Base-by-base conservation (phyloP, 768 basidiomycete genomes). In the Rhodosporidiobolus odoratus region DNA sequence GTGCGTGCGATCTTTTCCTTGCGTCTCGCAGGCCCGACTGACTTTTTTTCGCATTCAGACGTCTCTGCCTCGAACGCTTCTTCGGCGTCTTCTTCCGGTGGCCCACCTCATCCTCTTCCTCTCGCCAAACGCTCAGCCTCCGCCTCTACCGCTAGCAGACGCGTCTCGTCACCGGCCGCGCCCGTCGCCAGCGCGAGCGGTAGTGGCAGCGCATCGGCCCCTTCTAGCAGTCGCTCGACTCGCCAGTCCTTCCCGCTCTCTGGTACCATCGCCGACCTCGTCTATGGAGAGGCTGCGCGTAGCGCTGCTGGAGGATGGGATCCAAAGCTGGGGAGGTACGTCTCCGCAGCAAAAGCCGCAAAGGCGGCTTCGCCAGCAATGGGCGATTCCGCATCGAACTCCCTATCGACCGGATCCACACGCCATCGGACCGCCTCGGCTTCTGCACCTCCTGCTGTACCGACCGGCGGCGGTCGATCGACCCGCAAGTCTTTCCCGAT, bases 251-350 rank as follows among this genome's bases (percentile, higher is more conserved):
- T 53, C 30, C 68, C 68, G 6, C 59, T 69, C 41, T 35, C 58
- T 8, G 40, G 35, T 19, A 41, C 21, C 1, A 17, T 69, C 48
- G 32, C 52, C 3, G 62, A 69, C 40, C 62, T 69, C 40, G 68
- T 69, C 25, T 65, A 69, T 37, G 41, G 38, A 6, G 15, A 30
- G 40, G n/a, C n/a, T n/a, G n/a, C n/a, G n/a, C n/a, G n/a, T n/a
- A n/a, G n/a, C n/a, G 68, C 58, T 3, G 9, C 45, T 9, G 68
- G 68, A 7, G 68, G 68, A 15, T 69, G 68, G 68, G 62, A 65
- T 52, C 48, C 48, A 1, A 32, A 45, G 8, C 25, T 45, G 7
- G 68, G 68, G 8, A 59, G 45, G 57, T 69, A 69, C 62, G 62
- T 69, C 21, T 48, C 58, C 3, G 37, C 47, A 15, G 65, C 50